phyloP scores from a whole-genome alignment of 1,284 basidiomycete species.

The Neolentinus lepideus region DNA sequence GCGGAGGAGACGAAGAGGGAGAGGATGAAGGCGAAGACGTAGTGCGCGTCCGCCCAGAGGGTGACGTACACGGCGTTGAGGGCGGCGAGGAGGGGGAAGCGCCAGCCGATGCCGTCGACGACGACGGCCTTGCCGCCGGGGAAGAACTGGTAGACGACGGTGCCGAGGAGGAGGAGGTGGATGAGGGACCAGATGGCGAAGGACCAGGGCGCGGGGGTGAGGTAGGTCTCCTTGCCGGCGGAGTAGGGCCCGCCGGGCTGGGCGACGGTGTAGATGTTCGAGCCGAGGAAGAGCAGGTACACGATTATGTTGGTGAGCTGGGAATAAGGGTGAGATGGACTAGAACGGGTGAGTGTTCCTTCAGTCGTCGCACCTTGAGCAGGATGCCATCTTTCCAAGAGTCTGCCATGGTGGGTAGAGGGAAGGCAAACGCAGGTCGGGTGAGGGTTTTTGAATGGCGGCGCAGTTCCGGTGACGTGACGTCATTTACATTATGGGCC shows the following conservation, averaged over 20 bases:
- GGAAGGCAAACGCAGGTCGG: background rate
- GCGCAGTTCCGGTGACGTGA: too few species aligned
- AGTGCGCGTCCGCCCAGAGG: slow-evolving; percentile 67
- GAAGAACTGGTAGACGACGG: slow-evolving; percentile 87
- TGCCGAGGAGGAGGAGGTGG: slow-evolving; percentile 83
- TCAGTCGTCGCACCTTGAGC: slow-evolving; percentile 54
- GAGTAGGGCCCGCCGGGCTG: slow-evolving; percentile 64
- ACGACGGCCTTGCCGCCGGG: slow-evolving; percentile 73
- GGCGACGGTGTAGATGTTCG: slow-evolving; percentile 82
- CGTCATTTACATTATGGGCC: too few species aligned
- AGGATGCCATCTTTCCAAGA: slow-evolving; percentile 71
- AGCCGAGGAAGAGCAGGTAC: slow-evolving; percentile 80
- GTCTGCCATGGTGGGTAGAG: slow-evolving; percentile 40
- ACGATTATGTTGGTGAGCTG: slow-evolving; percentile 75
- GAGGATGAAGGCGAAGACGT: slow-evolving; percentile 80
- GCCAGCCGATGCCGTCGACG: slow-evolving; percentile 83
- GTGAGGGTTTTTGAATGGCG: too few species aligned
- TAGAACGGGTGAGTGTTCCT: background rate
- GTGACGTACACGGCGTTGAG: slow-evolving; percentile 85
- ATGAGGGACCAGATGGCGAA: slow-evolving; percentile 84
- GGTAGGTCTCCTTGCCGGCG: slow-evolving; percentile 74
- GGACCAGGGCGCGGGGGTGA: slow-evolving; percentile 86
- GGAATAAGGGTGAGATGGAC: background rate
- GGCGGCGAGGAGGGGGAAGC: slow-evolving; percentile 79
- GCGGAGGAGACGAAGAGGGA: slow-evolving; percentile 79